phyloP scores from a whole-genome alignment of 306 rosid genomes.

The Canavalia gladiata region DNA sequence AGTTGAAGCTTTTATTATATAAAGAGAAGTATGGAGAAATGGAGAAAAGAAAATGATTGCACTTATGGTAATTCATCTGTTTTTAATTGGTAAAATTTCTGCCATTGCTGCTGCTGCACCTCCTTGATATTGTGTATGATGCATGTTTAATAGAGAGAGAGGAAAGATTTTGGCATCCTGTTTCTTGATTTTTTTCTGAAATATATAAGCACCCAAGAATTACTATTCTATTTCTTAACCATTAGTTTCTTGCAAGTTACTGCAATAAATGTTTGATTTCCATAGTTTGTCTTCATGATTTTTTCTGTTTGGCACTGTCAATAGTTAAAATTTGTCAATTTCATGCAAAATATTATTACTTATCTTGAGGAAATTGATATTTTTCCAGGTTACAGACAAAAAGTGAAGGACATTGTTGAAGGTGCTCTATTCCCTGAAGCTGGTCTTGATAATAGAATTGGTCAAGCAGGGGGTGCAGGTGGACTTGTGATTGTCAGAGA shows the following conservation, averaged over 20 bases:
- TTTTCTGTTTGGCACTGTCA: not conserved
- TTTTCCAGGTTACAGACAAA: conserved; percentile 77
- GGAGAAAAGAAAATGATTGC: not conserved
- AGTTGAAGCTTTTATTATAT: not conserved
- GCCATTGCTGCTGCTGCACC: not conserved
- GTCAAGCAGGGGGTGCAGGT: conserved; percentile 96
- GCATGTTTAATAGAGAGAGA: not conserved
- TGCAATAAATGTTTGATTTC: not conserved
- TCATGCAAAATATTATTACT: conserved; percentile 3
- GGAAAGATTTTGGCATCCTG: not conserved
- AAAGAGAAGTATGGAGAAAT: not conserved
- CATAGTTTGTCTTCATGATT: not conserved
- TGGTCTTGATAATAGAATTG: conserved; percentile 72
- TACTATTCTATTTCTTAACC: not conserved
- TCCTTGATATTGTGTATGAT: not conserved
- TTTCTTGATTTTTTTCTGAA: not conserved
- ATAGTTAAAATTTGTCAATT: not conserved
- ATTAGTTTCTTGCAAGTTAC: not conserved
- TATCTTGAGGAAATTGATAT: conserved; percentile 2
- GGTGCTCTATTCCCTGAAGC: conserved; percentile 96
- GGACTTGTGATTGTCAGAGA: conserved; percentile 96
- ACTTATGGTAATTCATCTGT: not conserved
- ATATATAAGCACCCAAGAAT: not conserved
- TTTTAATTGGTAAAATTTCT: not conserved
- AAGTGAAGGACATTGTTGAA: conserved; percentile 84